A percentile compares a stretch with the other conserved stretches of the same genome.
Conservation (phyloP, 805 yeast genomes). For the Yarrowia hollandica region DNA sequence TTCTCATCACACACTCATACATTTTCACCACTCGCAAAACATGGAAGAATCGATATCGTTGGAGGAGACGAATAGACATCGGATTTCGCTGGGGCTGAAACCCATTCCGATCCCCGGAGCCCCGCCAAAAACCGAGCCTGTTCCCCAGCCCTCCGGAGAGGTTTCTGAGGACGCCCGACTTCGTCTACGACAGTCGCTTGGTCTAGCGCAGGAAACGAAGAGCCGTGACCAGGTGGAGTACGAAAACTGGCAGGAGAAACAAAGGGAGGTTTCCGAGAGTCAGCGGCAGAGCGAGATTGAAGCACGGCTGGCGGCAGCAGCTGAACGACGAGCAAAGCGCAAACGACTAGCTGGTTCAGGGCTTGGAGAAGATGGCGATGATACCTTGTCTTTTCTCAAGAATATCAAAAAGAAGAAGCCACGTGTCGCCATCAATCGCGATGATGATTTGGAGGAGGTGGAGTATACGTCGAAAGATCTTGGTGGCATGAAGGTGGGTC, state of each 20-base stretch:
- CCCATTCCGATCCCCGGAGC: conserved; percentile 45
- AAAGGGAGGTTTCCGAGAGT: conserved; percentile 10
- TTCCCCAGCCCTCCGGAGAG: background rate
- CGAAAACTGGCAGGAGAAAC: conserved; percentile 40
- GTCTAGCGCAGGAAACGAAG: conserved; percentile 49
- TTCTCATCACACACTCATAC: background rate
- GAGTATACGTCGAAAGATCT: conserved; percentile 40
- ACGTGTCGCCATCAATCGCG: conserved; percentile 30
- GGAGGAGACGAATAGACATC: conserved; percentile 58
- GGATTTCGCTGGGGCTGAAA: conserved; percentile 54
- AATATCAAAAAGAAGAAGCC: conserved; percentile 39
- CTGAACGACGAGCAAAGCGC: conserved; percentile 14
- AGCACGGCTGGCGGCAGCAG: conserved; percentile 3
- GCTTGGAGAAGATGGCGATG: conserved; percentile 37
- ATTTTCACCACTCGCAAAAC: conserved; percentile 9
- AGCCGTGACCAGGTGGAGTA: conserved; percentile 44
- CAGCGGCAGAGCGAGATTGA: conserved; percentile 8
- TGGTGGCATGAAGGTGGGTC: conserved; percentile 49
- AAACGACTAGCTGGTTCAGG: conserved; percentile 36
- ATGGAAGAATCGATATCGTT: conserved; percentile 40
- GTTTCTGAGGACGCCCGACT: conserved; percentile 57
- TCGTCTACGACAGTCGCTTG: conserved; percentile 51
- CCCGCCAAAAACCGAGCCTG: background rate
- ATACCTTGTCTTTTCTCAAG: conserved; percentile 48
- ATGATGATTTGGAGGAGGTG: conserved; percentile 34